Conservation (phyloP, 345 rosid species). For the Boechera stricta region DNA sequence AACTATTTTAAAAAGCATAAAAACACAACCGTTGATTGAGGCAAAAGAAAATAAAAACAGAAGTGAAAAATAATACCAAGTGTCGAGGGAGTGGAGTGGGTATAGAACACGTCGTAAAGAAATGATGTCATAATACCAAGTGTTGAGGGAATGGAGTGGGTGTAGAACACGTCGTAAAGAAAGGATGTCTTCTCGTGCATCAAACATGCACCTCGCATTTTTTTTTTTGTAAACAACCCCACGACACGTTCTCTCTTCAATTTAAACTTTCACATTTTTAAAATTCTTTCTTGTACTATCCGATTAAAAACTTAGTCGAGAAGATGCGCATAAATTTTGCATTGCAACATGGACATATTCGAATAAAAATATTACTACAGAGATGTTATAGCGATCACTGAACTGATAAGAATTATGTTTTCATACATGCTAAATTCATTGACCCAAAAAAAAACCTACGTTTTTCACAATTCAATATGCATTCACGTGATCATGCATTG, state of each 20-base stretch:
- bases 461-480: slow-evolving; percentile 7
- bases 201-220: slow-evolving; percentile 38
- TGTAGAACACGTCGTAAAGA: slow-evolving; percentile 36
- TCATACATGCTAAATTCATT: not conserved
- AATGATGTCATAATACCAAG: slow-evolving; percentile 33
- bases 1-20: not conserved
- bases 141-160: slow-evolving; percentile 32
- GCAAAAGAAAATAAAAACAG: not conserved
- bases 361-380: not conserved
- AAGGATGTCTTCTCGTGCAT: slow-evolving; percentile 32
- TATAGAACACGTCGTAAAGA: slow-evolving; percentile 35
- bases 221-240: slow-evolving; percentile 24
- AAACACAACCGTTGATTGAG: not conserved
- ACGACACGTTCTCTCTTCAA: slow-evolving; percentile 7
- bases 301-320: not conserved
- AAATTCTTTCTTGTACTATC: not conserved
- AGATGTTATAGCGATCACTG: not conserved
- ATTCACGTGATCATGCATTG: slow-evolving; percentile 28
- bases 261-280: slow-evolving; percentile 5
- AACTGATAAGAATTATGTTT: not conserved
- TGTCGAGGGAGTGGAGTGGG: slow-evolving; percentile 32
- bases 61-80: slow-evolving; percentile 36
- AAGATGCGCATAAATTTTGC: not conserved
- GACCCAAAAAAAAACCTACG: not conserved
- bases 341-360: slow-evolving; percentile 13